Percentiles rank a stretch among this genome's conserved stretches.
Evolutionary conservation across 176 grass and related monocot genomes (phyloP).

Genomic region (Melocanna baccifera): DNA sequence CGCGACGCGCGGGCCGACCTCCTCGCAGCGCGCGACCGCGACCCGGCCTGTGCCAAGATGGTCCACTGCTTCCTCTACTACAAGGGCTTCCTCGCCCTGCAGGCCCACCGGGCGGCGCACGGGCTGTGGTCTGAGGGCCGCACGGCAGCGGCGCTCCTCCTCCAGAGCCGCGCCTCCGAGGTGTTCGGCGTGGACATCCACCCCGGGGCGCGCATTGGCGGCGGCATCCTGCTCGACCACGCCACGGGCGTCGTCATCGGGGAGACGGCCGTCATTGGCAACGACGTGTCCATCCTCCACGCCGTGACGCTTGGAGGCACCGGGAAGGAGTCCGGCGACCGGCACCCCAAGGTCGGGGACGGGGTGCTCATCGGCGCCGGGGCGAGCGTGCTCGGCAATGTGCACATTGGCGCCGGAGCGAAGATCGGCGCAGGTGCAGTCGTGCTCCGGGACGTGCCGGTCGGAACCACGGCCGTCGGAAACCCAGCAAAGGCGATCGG

Average conservation of each 20-base stretch:
- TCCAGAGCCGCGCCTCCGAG: constrained; percentile 90
- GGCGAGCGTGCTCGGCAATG: constrained; percentile 75
- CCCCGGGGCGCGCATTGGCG: constrained; percentile 73
- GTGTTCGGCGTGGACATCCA: constrained; percentile 96
- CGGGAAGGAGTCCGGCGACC: constrained; percentile 67
- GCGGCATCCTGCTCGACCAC: constrained; percentile 88
- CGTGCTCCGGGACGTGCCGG: constrained; percentile 61
- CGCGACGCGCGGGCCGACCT: constrained; percentile 63
- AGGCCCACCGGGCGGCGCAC: constrained; percentile 81
- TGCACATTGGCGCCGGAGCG: constrained; percentile 56
- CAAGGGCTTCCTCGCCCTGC: constrained; percentile 94
- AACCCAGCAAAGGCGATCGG: constrained; percentile 56
- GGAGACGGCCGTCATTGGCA: constrained; percentile 73
- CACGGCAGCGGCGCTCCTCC: constrained; percentile 47
- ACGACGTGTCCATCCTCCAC: constrained; percentile 81
- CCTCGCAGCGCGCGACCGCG: constrained; percentile 57
- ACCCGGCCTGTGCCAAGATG: constrained; percentile 86
- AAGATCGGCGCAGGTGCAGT: constrained; percentile 81
- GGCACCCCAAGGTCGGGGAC: constrained; percentile 83
- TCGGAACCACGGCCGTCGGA: constrained; percentile 66
- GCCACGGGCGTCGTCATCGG: constrained; percentile 87
- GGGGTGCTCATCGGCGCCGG: constrained; percentile 83
- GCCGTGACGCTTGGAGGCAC: constrained; percentile 80
- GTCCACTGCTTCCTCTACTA: constrained; percentile 96
- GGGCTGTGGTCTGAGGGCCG: constrained; percentile 63